These are phyloP conservation scores for Protomyces inundatus DNA, from an alignment of 1,139 yeast genomes.

Conservation along the genomic window DNA sequence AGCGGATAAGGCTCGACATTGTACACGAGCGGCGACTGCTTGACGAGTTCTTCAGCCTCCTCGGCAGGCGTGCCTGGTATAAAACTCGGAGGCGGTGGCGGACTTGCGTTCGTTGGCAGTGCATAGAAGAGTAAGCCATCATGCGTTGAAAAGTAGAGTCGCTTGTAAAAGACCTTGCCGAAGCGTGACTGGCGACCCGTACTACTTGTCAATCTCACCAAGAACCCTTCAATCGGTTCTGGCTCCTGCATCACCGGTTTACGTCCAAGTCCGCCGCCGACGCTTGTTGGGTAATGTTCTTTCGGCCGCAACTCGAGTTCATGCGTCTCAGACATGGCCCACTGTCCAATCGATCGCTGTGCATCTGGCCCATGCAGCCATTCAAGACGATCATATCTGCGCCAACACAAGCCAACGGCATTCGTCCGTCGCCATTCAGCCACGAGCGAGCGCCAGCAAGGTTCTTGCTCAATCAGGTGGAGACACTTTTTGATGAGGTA, in stretches of 20 bases:
- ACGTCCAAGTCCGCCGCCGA: conserved; percentile 7
- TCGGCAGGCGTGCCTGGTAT: not conserved
- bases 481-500: conserved; percentile 37
- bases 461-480: conserved; percentile 35
- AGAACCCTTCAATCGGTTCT: conserved; percentile 67
- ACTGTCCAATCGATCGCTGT: conserved; percentile 45
- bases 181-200: conserved; percentile 45
- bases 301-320: conserved; percentile 58
- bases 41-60: not conserved
- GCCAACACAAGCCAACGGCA: conserved; percentile 55
- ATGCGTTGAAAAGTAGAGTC: conserved; percentile 60
- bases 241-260: conserved; percentile 48
- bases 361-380: conserved; percentile 61
- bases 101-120: conserved; percentile 52
- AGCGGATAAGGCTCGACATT: conserved; percentile 44
- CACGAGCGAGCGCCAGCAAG: conserved; percentile 32
- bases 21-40: conserved; percentile 2
- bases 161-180: conserved; percentile 49
- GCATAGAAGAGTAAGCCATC: conserved; percentile 59
- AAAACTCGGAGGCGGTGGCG: conserved; percentile 17
- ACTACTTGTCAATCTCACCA: conserved; percentile 54
- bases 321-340: conserved; percentile 46
- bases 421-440: conserved; percentile 36
- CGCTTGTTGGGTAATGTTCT: conserved; percentile 44
- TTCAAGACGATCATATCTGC: conserved; percentile 66